Conservation (phyloP, 306 rosid species). For the Calophaca sinica region DNA sequence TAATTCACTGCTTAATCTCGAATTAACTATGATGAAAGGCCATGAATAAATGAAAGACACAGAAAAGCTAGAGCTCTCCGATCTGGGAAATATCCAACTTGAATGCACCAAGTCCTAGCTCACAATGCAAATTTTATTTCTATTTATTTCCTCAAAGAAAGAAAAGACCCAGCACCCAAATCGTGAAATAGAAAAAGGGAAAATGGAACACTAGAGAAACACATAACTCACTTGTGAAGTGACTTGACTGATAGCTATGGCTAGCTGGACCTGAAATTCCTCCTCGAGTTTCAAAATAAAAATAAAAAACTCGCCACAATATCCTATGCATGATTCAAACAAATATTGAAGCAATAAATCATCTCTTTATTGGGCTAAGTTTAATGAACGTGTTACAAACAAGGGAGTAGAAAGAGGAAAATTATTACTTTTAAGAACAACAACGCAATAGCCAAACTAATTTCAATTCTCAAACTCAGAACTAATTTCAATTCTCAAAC, state of each 20-base stretch:
- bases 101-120: conserved; percentile 13
- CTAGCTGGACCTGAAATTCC: not conserved
- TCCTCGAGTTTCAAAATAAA: not conserved
- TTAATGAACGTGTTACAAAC: conserved; percentile 1
- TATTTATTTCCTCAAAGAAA: not conserved
- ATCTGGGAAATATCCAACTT: not conserved
- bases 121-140: not conserved
- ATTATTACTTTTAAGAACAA: conserved; percentile 19
- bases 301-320: not conserved
- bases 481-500: conserved; percentile 13
- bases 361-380: not conserved
- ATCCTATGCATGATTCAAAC: not conserved
- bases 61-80: not conserved
- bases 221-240: not conserved
- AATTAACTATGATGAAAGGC: not conserved
- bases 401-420: not conserved
- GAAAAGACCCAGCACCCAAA: not conserved
- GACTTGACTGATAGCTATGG: conserved; percentile 1
- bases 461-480: conserved; percentile 4
- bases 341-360: conserved; percentile 10
- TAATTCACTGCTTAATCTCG: not conserved
- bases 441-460: conserved; percentile 24
- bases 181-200: conserved; percentile 14
- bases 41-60: not conserved
- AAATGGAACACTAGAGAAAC: conserved; percentile 27